Evolutionary conservation across 2,329 filamentous ascomycete species (phyloP), one percentile per base, ranked within the genome.

Genomic region (Monosporascus sp.): DNA sequence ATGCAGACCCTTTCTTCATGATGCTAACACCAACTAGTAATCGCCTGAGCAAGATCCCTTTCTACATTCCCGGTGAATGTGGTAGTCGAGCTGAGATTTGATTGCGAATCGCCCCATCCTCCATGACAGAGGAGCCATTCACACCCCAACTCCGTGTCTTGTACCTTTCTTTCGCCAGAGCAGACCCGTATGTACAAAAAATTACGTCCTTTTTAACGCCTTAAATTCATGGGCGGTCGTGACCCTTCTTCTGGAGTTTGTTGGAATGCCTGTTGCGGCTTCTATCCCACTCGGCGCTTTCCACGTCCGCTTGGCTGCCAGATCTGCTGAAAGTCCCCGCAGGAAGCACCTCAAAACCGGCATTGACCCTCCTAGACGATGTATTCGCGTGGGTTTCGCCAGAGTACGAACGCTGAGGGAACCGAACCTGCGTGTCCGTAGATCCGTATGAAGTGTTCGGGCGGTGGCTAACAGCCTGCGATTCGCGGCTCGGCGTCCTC

Each of bases 331-430:
- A 64, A n/a, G 64, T 67, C 1, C 65, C 66, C 11, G 64, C 66
- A 3, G 66, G 65, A 31, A 69, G 54, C 44, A 68, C 54, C 36
- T 69, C 66, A 31, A 69, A 69, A 2, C 65, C 65, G 4, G 59
- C 52, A 38, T 69, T 69, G 2, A 67, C 64, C 36, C 56, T 56
- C 36, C 66, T 62, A 2, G 62, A 55, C 7, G 64, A 49, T 14
- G 51, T 60, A 43, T 66, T 65, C 36, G 52, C 59, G 26, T 64
- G 55, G 3, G 57, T 57, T 7, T 60, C 61, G 47, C 57, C 59
- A n/a, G 61, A 64, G 51, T 69, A 67, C 3, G 60, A 65, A 17
- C 66, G 62, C 20, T 59, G 54, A 8, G 66, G 66, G 34, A 48
- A 55, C 45, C 63, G 62, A 38, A 50, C 17, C 53, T 54, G 50